phyloP scores from a whole-genome alignment of 208 protist species.

The Phytomonas sp. region DNA sequence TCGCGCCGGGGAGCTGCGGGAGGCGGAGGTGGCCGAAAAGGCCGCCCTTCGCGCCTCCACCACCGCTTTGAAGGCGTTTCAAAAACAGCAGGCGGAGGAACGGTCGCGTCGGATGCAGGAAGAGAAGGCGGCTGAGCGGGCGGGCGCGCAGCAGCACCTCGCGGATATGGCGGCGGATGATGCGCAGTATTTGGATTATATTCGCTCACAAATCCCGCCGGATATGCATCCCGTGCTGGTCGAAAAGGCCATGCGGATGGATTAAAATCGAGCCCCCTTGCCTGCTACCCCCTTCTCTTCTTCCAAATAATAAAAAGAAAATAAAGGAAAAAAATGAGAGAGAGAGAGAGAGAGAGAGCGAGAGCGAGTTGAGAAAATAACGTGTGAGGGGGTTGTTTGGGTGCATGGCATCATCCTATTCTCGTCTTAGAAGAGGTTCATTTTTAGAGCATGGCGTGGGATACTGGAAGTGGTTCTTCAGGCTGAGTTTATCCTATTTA shows the following conservation, averaged over 20 bases:
- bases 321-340: not conserved
- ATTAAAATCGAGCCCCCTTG: constrained; percentile 11
- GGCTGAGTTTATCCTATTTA: too few species aligned
- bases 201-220: constrained; percentile 50
- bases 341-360: too few species aligned
- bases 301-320: constrained; percentile 12
- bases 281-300: too few species aligned
- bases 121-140: constrained; percentile 26
- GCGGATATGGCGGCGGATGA: constrained; percentile 44
- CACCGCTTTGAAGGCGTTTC: constrained; percentile 32
- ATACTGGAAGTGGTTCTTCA: too few species aligned
- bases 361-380: too few species aligned
- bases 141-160: constrained; percentile 22
- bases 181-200: constrained; percentile 37
- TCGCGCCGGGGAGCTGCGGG: constrained; percentile 36
- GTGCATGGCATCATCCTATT: too few species aligned
- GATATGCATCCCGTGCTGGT: constrained; percentile 48
- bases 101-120: constrained; percentile 43
- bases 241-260: constrained; percentile 41
- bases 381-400: too few species aligned
- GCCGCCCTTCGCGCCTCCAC: constrained; percentile 27
- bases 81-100: constrained; percentile 59
- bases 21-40: constrained; percentile 29
- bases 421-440: too few species aligned
- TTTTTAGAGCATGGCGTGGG: too few species aligned